Evolutionary conservation across 1,284 basidiomycete species (phyloP), one percentile per base, ranked within the genome.

Genomic region (Sutorius eximius): DNA sequence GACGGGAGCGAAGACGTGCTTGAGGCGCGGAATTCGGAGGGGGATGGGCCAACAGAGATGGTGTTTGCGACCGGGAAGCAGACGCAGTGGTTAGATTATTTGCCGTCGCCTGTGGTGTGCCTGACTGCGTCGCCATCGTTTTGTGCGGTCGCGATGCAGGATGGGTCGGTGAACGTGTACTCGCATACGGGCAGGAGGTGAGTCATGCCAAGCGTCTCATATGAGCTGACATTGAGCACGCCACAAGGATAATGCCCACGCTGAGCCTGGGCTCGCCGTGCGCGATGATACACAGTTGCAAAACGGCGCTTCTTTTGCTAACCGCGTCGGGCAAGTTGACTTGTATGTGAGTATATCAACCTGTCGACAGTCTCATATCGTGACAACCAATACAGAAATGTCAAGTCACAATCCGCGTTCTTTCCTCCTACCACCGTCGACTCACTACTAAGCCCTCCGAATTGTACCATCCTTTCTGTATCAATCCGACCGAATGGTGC

Each of bases 41-140:
- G 79, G 24, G 79, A 77, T 50, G 81, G 87, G 29, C 75, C 80
- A n/a, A 80, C 81, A 11, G 91, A 95, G 65, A 79, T 95, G 15
- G 74, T 81, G 9, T 85, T 84, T 58, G 73, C 82, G 42, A 81
- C 76, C 61, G 80, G 82, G 33, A 83, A 86, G 72, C 77, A 87
- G 66, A 82, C 86, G 8, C 81, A 89, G 51, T 98, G 95, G 95
- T 70, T 95, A 49, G 94, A 98, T 71, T 98, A 91, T 71, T 66
- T 94, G 9, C 83, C 90, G 1, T 82, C 82, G 0, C 85, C 87
- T 7, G 83, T 84, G 6, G 68, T 95, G 5, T 75, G 79, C 0
- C 69, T 92, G 32, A 84, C 84, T 1, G 84, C 85, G 0, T 89
- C 90, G 0, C 67, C 71, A 2, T 66, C 67, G 2, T 93, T 93